Conservation (phyloP, 129 eudicot genomes). For the Saussurea involucrata region DNA sequence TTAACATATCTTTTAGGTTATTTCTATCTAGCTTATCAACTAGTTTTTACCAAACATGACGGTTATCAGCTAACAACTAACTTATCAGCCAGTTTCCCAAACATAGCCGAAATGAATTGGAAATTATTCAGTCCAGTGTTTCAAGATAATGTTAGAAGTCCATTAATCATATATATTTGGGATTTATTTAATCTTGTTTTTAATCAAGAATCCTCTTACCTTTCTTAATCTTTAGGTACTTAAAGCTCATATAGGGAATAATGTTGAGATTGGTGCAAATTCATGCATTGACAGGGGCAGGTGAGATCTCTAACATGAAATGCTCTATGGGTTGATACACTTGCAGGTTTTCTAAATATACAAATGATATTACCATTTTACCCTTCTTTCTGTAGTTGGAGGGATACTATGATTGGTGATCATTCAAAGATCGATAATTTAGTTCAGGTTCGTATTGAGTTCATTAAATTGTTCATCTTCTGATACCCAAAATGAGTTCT, state of each 20-base stretch:
- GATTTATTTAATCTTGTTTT: background rate
- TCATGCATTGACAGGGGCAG: slow-evolving; percentile 97
- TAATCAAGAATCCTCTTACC: background rate
- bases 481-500: background rate
- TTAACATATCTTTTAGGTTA: too few relatives aligned
- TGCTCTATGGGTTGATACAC: background rate
- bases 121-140: background rate
- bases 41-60: too few relatives aligned
- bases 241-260: slow-evolving; percentile 67
- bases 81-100: background rate
- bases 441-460: slow-evolving; percentile 58
- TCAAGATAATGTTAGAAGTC: background rate
- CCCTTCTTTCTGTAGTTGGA: slow-evolving; percentile 61
- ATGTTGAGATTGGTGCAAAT: slow-evolving; percentile 94
- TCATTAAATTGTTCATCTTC: background rate
- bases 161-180: background rate
- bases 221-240: slow-evolving; percentile 36
- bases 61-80: background rate
- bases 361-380: slow-evolving; percentile 8
- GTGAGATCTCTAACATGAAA: slow-evolving; percentile 33
- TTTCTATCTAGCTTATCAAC: too few relatives aligned
- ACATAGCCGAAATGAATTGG: background rate
- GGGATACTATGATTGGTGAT: slow-evolving; percentile 86
- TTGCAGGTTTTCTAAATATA: background rate
- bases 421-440: slow-evolving; percentile 85